These are phyloP conservation scores for Phytophthora podocarpi DNA, from an alignment of 352 stramenopile genomes.

Conservation along the genomic window DNA sequence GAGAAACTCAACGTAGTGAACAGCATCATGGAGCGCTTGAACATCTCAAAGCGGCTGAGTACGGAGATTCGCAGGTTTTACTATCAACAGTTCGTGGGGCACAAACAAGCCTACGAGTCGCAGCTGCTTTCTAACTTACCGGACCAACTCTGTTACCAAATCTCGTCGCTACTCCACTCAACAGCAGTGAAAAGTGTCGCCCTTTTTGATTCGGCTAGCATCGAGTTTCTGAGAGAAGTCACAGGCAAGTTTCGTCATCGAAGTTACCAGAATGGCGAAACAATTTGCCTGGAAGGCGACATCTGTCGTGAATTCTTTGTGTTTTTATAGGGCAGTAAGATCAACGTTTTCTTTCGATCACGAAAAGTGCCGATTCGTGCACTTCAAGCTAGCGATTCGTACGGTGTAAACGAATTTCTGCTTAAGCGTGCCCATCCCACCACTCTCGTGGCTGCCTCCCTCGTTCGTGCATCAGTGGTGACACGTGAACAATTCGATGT, in stretches of 20 bases:
- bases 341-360: slow-evolving; percentile 56
- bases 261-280: slow-evolving; percentile 66
- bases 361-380: slow-evolving; percentile 39
- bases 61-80: slow-evolving; percentile 56
- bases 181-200: slow-evolving; percentile 58
- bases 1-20: slow-evolving; percentile 71
- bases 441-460: slow-evolving; percentile 42
- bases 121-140: slow-evolving; percentile 60
- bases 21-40: slow-evolving; percentile 52
- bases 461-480: slow-evolving; percentile 62
- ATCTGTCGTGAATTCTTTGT: slow-evolving; percentile 74
- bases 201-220: slow-evolving; percentile 61
- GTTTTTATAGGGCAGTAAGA: slow-evolving; percentile 47
- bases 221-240: slow-evolving; percentile 56
- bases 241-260: slow-evolving; percentile 68
- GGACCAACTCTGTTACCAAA: slow-evolving; percentile 64
- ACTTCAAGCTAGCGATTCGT: slow-evolving; percentile 55
- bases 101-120: slow-evolving; percentile 64
- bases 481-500: slow-evolving; percentile 69
- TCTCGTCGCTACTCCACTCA: slow-evolving; percentile 70
- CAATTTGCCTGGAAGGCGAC: slow-evolving; percentile 56
- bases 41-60: slow-evolving; percentile 46
- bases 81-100: slow-evolving; percentile 66
- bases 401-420: slow-evolving; percentile 66
- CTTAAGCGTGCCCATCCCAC: slow-evolving; percentile 47